Base-by-base conservation (phyloP, 768 basidiomycete genomes). In the Tylopilus intermedius region DNA sequence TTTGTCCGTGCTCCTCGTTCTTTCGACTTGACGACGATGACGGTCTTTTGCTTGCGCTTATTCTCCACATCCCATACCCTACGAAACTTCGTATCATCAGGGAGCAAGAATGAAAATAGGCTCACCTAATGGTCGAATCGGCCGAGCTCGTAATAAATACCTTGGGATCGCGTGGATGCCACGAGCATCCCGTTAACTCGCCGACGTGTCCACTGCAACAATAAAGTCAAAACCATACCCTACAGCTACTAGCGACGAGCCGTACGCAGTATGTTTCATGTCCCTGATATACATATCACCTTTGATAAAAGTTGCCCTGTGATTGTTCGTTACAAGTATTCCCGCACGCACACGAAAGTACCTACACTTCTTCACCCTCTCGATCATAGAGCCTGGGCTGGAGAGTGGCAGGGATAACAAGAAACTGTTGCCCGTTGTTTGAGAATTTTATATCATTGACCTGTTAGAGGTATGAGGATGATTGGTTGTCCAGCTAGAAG, bases 211-310 rank as follows among this genome's bases (percentile, higher is more conserved):
- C 96, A 27, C 94, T 97, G 53, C 18, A 54, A 27, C 14, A 22
- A 46, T 24, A 24, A 10, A n/a, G 50, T 57, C 18, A 64, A 50
- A 15, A 24, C 40, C 10, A 40, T 50, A 37, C 50, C 38, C 47
- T 24, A 33, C 30, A n/a, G 58, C 46, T 18, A 55, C 40, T 44
- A 26, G 47, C 44, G 59, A 55, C 8, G 27, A 53, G 45, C 75
- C 93, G 59, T 62, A 95, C 95, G 87, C 79, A n/a, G 96, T 99
- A 66, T 98, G 87, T 71, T 92, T 92, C 90, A 99, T 94, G 72
- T 99, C 96, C 51, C 96, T 87, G 60, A 99, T 90, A 68, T 98
- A 99, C 54, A 90, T 91, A 72, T 99, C 96, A 32, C 96, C 96
- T 73, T 98, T 98, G 65, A 92, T 77, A 68, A 79, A 87, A 53